Base-by-base conservation (phyloP, 2,329 filamentous ascomycete genomes). In the Beauveria varroae region DNA sequence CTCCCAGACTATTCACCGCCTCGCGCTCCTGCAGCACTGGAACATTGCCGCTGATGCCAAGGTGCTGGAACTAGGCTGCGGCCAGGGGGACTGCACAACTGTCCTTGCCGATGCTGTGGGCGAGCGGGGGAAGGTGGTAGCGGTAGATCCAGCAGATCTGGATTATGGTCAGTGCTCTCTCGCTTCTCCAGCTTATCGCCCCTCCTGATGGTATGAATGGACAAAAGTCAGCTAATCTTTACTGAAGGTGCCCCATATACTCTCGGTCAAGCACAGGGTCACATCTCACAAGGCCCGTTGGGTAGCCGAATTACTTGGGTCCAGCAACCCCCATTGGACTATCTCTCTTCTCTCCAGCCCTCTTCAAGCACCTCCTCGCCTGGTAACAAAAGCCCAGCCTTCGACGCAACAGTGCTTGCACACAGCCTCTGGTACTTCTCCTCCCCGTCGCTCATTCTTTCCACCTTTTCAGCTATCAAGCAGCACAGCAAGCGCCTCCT, bases 61-160 rank as follows among this genome's bases (percentile, higher is more conserved):
- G 5, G 67, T 83, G 9, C 72, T 85, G 1, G 82, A 84, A 66
- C 66, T 85, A 30, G 82, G 81, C 49, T 84, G 81, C 68, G 82
- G 81, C 2, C 82, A 84, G 64, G 82, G 81, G 3, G 80, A 81
- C 65, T 79, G 76, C 65, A 83, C 82, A 1, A 72, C 76, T 18
- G 77, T 76, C 9, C 75, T 84, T 24, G 81, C 81, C 46, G 66
- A 73, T 66, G 73, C 61, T 24, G 74, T 81, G 2, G 75, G 76
- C 8, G 65, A 72, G 14, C 26, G 67, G 1, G 78, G 79, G 0
- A 68, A 68, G 46, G 71, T 82, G 9, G 74, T 75, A 47, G 81
- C 78, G 1, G 66, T 82, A 34, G 81, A 84, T 70, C 81, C 80
- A 0, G 80, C 76, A 0, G 67, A 71, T 0, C 66, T 75, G 5